Conservation (phyloP, 2,329 filamentous ascomycete species). For the Pseudogymnoascus sp. region DNA sequence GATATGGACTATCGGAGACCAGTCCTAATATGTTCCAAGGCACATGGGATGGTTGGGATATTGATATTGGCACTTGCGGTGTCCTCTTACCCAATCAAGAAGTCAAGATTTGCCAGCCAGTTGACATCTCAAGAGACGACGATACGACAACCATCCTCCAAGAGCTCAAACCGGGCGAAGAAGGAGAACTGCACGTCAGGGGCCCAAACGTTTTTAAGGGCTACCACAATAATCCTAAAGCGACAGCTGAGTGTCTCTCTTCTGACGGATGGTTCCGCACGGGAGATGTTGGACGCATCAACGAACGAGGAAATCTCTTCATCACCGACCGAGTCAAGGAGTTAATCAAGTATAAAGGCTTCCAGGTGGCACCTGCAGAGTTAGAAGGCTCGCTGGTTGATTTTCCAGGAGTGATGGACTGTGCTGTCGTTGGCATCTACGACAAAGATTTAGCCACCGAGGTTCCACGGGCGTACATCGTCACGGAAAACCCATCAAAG, state of each 20-base stretch:
- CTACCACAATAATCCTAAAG: conserved; percentile 30
- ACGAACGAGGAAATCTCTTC: conserved; percentile 31
- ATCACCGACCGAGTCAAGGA: conserved; percentile 30
- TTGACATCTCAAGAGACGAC: not conserved
- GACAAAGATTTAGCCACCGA: not conserved
- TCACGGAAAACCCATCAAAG: not conserved
- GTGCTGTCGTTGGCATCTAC: not conserved
- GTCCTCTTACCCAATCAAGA: not conserved
- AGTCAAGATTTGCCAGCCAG: not conserved
- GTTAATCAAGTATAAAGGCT: conserved; percentile 43
- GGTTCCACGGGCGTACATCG: not conserved
- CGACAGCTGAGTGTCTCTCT: conserved; percentile 23
- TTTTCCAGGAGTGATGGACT: not conserved
- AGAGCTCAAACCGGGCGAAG: not conserved
- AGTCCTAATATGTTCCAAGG: conserved; percentile 68
- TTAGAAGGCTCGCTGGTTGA: conserved; percentile 31
- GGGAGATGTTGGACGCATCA: conserved; percentile 38
- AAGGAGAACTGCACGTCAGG: conserved; percentile 17
- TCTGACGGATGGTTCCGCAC: conserved; percentile 31
- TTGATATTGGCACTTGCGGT: not conserved
- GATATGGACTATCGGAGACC: conserved; percentile 83
- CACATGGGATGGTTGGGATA: conserved; percentile 42
- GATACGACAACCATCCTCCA: not conserved
- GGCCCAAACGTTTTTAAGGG: conserved; percentile 31
- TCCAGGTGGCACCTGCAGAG: conserved; percentile 43